These are phyloP conservation scores for Penicillium macrosclerotiorum DNA, from an alignment of 495 filamentous ascomycete species.

Conservation along the genomic window DNA sequence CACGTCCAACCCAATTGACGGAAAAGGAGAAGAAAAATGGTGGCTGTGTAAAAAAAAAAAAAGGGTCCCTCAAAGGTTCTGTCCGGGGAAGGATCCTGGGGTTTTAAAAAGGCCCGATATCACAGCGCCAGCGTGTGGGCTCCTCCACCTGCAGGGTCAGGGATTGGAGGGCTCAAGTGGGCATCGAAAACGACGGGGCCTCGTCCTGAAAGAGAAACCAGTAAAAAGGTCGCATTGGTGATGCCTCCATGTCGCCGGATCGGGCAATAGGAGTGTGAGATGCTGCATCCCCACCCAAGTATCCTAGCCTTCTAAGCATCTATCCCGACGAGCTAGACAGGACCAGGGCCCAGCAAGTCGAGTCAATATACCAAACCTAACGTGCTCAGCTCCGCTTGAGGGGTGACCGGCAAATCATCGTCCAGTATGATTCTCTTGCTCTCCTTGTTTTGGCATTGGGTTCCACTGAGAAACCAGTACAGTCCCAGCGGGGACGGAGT, in stretches of 20 bases:
- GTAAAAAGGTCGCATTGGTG: constrained; percentile 16
- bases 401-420: not conserved
- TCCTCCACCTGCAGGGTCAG: constrained; percentile 7
- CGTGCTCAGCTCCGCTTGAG: not conserved
- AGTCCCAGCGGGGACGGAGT: no score
- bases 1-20: constrained; percentile 6
- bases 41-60: constrained; percentile 3
- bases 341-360: not conserved
- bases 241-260: constrained; percentile 18
- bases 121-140: constrained; percentile 1
- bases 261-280: constrained; percentile 4
- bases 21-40: not conserved
- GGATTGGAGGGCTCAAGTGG: not conserved
- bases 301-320: no score
- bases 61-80: not conserved
- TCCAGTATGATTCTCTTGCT: not conserved
- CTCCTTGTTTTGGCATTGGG: constrained; percentile 11
- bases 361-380: not conserved
- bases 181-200: constrained; percentile 6
- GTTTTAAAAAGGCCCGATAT: constrained; percentile 10
- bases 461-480: constrained; percentile 13
- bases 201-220: constrained; percentile 2
- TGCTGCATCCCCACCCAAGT: not conserved
- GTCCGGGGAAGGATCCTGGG: constrained; percentile 14
- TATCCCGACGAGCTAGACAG: no score